A percentile compares a stretch with the other conserved stretches of the same genome.
Evolutionary conservation across 768 basidiomycete species (phyloP).

Genomic region (Suillus fuscotomentosus): DNA sequence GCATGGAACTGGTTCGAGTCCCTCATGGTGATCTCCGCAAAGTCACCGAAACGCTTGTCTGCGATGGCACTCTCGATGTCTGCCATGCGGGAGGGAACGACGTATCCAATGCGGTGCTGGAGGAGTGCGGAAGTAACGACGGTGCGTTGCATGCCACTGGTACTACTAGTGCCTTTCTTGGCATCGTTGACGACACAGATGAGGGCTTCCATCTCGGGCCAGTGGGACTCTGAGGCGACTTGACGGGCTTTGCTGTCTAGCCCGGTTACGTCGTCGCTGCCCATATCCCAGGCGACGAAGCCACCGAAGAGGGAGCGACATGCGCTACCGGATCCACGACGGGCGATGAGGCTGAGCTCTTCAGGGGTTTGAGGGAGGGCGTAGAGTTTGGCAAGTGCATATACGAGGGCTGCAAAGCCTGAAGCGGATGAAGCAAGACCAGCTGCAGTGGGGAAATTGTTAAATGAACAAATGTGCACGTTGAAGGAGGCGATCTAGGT

Average conservation of each 20-base stretch:
- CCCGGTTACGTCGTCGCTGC: constrained; percentile 68
- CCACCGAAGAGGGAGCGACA: constrained; percentile 98
- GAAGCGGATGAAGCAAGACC: constrained; percentile 97
- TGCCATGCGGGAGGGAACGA: constrained; percentile 88
- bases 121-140: constrained; percentile 89
- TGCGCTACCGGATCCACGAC: constrained; percentile 96
- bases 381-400: constrained; percentile 88
- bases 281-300: constrained; percentile 88
- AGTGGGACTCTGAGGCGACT: constrained; percentile 81
- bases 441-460: constrained; percentile 99
- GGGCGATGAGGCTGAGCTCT: constrained; percentile 87
- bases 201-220: constrained; percentile 95
- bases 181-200: constrained; percentile 95
- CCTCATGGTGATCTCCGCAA: constrained; percentile 91
- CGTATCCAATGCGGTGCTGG: constrained; percentile 79
- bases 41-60: constrained; percentile 78
- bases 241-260: constrained; percentile 86
- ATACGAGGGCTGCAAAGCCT: constrained; percentile 92
- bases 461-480: constrained; percentile 90
- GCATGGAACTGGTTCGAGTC: constrained; percentile 99
- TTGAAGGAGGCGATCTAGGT: constrained; percentile 63
- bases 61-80: constrained; percentile 80
- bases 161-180: constrained; percentile 95
- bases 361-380: constrained; percentile 74
- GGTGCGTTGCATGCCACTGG: constrained; percentile 96